These are phyloP conservation scores for Lecanicillium sp. DNA, from an alignment of 2,329 filamentous ascomycete genomes.

Conservation along the genomic window DNA sequence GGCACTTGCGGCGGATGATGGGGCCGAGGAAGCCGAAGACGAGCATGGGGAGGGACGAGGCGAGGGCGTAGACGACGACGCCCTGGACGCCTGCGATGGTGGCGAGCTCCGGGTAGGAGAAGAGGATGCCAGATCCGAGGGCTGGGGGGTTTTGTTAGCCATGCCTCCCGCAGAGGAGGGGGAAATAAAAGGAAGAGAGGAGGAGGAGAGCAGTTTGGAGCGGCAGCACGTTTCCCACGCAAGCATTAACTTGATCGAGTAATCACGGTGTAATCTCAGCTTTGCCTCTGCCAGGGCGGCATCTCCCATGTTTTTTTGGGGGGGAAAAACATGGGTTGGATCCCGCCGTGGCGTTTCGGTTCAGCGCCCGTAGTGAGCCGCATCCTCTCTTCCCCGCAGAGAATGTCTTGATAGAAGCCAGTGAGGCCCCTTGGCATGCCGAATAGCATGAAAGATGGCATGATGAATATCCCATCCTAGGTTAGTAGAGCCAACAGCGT, in stretches of 20 bases:
- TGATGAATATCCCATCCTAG: neutral
- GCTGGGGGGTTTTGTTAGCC: slow-evolving; percentile 53
- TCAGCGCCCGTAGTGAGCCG: slow-evolving; percentile 85
- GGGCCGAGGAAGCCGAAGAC: slow-evolving; percentile 70
- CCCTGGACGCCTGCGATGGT: slow-evolving; percentile 76
- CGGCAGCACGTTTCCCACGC: slow-evolving; percentile 97
- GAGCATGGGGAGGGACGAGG: slow-evolving; percentile 66
- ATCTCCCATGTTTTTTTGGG: slow-evolving; percentile 31
- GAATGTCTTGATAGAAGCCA: neutral
- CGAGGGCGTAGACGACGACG: slow-evolving; percentile 67
- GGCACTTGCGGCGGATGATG: slow-evolving; percentile 72
- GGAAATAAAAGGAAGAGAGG: slow-evolving; percentile 17
- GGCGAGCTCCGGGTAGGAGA: slow-evolving; percentile 74
- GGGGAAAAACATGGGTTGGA: slow-evolving; percentile 42
- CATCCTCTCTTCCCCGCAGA: slow-evolving; percentile 35
- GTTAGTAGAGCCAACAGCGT: slow-evolving; percentile 17
- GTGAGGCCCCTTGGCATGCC: too few species aligned
- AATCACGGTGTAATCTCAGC: slow-evolving; percentile 95
- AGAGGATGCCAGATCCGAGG: slow-evolving; percentile 77
- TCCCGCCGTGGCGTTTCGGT: slow-evolving; percentile 41
- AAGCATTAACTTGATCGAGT: slow-evolving; percentile 99
- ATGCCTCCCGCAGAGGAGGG: slow-evolving; percentile 11
- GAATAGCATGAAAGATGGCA: neutral
- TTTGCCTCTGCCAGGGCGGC: slow-evolving; percentile 45
- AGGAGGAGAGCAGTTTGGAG: slow-evolving; percentile 46